A percentile compares a stretch with the other conserved stretches of the same genome.
Evolutionary conservation across 2,329 filamentous ascomycete species (phyloP).

Genomic region (Penicillium sclerotiorum): DNA sequence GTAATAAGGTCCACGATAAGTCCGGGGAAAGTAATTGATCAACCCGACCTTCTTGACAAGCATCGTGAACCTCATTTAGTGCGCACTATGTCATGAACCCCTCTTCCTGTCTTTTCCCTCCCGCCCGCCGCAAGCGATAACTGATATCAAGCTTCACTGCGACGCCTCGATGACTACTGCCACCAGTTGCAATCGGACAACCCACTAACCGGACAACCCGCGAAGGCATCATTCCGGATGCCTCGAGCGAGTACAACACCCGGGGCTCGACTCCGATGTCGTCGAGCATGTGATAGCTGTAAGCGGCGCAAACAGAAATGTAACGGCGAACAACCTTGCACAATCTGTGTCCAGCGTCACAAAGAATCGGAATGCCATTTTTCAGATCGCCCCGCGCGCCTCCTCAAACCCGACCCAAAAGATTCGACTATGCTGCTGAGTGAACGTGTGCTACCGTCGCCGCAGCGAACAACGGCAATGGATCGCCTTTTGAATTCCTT

Average conservation of each 20-base stretch:
- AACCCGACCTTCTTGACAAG: background rate
- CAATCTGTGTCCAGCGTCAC: constrained; percentile 51
- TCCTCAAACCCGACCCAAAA: constrained; percentile 36
- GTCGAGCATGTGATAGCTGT: constrained; percentile 49
- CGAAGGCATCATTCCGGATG: constrained; percentile 21
- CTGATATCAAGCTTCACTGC: too few relatives aligned
- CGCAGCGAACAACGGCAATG: constrained; percentile 38
- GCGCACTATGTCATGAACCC: background rate
- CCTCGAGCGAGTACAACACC: constrained; percentile 34
- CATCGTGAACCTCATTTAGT: background rate
- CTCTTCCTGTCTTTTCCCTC: background rate
- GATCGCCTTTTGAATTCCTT: constrained; percentile 36
- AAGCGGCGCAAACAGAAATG: constrained; percentile 56
- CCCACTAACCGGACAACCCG: constrained; percentile 14
- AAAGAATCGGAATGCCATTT: constrained; percentile 47
- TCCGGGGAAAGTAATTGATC: constrained; percentile 20
- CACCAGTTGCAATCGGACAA: background rate
- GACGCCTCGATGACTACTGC: constrained; percentile 15
- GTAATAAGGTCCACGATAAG: background rate
- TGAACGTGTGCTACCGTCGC: constrained; percentile 32
- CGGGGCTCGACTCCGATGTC: constrained; percentile 37
- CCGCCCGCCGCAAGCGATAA: too few relatives aligned
- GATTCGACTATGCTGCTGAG: constrained; percentile 37
- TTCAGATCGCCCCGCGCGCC: constrained; percentile 38
- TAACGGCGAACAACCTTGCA: constrained; percentile 54